Evolutionary conservation across 495 filamentous ascomycete species (phyloP).

Genomic region (Copromyces sp.): DNA sequence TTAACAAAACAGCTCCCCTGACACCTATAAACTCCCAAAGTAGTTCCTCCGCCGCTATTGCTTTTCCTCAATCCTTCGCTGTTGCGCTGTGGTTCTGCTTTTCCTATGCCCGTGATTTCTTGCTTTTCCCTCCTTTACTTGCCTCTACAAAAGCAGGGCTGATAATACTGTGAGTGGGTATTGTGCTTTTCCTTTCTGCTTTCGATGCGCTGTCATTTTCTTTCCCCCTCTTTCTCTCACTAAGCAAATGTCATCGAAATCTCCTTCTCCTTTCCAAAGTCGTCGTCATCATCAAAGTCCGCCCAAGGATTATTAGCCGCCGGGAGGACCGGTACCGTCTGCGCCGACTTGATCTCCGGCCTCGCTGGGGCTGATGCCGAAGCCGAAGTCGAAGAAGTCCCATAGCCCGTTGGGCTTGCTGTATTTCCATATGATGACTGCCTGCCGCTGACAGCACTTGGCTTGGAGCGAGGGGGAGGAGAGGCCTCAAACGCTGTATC

Average conservation of each 20-base stretch:
- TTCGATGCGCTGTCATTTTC: neutral
- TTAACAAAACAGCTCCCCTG: neutral
- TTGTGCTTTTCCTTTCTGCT: neutral
- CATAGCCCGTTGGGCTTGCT: neutral
- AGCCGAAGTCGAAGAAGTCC: constrained; percentile 1
- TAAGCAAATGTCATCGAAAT: constrained; percentile 69
- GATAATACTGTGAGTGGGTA: neutral
- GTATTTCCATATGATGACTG: neutral
- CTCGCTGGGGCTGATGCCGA: constrained; percentile 19
- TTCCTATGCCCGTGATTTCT: neutral
- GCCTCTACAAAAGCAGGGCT: neutral
- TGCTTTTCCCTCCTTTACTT: neutral
- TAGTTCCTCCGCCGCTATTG: neutral
- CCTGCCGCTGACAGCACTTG: neutral
- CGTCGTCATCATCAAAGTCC: constrained; percentile 63
- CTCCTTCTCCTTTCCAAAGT: constrained; percentile 63
- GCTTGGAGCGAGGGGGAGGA: neutral
- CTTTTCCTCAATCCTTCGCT: neutral
- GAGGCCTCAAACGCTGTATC: constrained; percentile 45
- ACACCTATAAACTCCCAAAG: neutral
- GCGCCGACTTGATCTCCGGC: constrained; percentile 31
- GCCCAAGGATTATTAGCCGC: constrained; percentile 70
- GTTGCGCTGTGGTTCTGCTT: neutral
- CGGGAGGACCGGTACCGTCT: constrained; percentile 33
- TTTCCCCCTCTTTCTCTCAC: neutral